phyloP scores from a whole-genome alignment of 345 rosid species.

The Linum trigynum region DNA sequence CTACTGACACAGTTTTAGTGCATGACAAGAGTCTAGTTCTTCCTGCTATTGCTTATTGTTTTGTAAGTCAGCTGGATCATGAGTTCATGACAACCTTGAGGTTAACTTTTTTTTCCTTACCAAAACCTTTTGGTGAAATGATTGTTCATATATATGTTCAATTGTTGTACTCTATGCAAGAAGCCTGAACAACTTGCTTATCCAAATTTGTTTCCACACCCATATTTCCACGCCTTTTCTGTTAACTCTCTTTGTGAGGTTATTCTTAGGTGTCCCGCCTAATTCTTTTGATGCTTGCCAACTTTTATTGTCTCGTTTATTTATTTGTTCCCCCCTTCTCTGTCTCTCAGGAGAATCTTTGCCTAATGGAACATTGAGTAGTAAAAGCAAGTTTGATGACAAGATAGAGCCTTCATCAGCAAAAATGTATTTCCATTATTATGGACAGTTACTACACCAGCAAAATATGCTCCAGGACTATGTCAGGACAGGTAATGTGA shows the following conservation, averaged over 20 bases:
- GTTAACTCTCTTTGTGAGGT: not conserved
- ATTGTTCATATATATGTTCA: not conserved
- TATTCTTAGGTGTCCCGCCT: not conserved
- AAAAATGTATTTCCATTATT: conserved; percentile 97
- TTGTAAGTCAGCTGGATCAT: too few species aligned
- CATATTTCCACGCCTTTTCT: too few species aligned
- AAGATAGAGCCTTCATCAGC: conserved; percentile 91
- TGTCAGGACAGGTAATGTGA: conserved; percentile 82
- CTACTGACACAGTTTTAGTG: too few species aligned
- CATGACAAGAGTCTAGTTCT: too few species aligned
- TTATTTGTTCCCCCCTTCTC: conserved; percentile 12
- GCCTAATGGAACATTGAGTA: conserved; percentile 44
- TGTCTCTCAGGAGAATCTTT: conserved; percentile 31
- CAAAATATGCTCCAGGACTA: conserved; percentile 98
- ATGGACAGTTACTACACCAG: conserved; percentile 92
- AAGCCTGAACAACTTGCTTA: not conserved
- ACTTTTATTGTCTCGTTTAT: conserved; percentile 6
- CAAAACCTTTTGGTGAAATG: not conserved
- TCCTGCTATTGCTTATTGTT: too few species aligned
- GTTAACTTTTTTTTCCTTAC: too few species aligned
- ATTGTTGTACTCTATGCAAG: not conserved
- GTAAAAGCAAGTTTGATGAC: conserved; percentile 72
- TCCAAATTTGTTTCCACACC: not conserved
- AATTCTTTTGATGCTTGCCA: conserved; percentile 1
- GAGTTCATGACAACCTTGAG: too few species aligned